Percentiles rank a stretch among this genome's conserved stretches.
Conservation (phyloP, 208 protist species). For the Angomonas deanei region DNA sequence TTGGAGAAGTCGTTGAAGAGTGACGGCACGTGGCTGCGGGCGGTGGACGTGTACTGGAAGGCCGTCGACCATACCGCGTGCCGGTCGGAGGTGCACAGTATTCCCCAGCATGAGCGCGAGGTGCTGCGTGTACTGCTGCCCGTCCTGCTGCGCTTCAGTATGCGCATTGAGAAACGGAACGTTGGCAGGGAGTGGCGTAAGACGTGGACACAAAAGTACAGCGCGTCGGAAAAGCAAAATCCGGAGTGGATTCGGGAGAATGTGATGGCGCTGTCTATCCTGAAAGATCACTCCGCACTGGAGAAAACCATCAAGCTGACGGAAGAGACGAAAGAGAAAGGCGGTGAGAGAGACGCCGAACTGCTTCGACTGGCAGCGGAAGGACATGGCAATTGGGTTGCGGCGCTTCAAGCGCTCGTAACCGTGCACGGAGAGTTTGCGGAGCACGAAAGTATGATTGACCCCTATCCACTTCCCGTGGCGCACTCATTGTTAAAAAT, state of each 20-base stretch:
- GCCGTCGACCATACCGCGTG: slow-evolving; percentile 54
- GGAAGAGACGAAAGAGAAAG: neutral
- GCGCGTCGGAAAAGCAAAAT: slow-evolving; percentile 13
- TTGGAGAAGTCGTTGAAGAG: neutral
- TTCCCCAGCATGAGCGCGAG: slow-evolving; percentile 29
- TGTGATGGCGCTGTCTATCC: slow-evolving; percentile 34
- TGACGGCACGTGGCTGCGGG: slow-evolving; percentile 33
- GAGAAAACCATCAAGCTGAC: slow-evolving; percentile 18
- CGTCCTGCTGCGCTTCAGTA: slow-evolving; percentile 42
- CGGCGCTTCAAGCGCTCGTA: slow-evolving; percentile 29
- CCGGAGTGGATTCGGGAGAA: slow-evolving; percentile 24
- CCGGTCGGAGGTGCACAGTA: neutral
- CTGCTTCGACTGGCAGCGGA: slow-evolving; percentile 19
- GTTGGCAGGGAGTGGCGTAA: slow-evolving; percentile 44
- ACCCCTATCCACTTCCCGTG: slow-evolving; percentile 24
- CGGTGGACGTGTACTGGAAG: slow-evolving; percentile 61
- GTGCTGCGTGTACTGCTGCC: slow-evolving; percentile 45
- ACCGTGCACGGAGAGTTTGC: slow-evolving; percentile 13
- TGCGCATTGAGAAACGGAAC: slow-evolving; percentile 20
- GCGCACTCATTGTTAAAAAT: slow-evolving; percentile 31
- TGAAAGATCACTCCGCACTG: slow-evolving; percentile 31
- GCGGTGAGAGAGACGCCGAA: neutral
- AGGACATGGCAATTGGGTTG: slow-evolving; percentile 40
- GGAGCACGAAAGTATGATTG: neutral
- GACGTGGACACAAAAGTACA: slow-evolving; percentile 30